Evolutionary conservation across 208 protist species (phyloP).

Genomic region (Trypanosoma cruzi): DNA sequence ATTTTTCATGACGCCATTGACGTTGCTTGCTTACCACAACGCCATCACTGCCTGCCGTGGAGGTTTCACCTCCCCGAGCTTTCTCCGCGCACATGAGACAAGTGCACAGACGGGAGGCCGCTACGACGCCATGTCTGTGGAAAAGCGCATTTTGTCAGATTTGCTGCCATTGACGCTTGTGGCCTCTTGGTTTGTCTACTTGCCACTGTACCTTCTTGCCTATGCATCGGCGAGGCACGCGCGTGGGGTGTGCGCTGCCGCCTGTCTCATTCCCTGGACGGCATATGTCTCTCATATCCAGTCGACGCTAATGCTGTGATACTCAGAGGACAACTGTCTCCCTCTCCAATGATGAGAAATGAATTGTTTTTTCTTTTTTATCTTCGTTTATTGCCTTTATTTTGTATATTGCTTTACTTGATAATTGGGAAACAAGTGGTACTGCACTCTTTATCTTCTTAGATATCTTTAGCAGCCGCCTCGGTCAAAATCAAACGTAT

Average conservation of each 20-base stretch:
- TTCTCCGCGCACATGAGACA: constrained; percentile 34
- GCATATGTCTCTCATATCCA: constrained; percentile 55
- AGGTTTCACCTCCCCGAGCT: constrained; percentile 56
- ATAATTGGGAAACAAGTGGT: too few relatives aligned
- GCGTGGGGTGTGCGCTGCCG: constrained; percentile 20
- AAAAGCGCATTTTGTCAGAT: constrained; percentile 52
- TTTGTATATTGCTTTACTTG: too few relatives aligned
- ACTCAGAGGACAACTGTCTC: neutral
- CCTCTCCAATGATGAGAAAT: neutral
- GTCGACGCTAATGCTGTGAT: constrained; percentile 41
- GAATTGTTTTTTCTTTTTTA: constrained; percentile 6
- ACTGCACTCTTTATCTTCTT: too few relatives aligned
- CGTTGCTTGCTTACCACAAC: constrained; percentile 73
- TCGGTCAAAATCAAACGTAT: too few relatives aligned
- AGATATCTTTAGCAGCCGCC: too few relatives aligned
- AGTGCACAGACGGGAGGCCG: constrained; percentile 32
- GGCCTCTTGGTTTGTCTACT: constrained; percentile 69
- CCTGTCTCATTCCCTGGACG: constrained; percentile 59
- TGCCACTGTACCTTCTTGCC: constrained; percentile 42
- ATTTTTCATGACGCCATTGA: constrained; percentile 60
- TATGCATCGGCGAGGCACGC: constrained; percentile 44
- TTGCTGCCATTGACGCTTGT: constrained; percentile 73
- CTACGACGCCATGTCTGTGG: constrained; percentile 53
- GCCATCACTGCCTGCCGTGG: constrained; percentile 57
- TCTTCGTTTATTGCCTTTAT: neutral